Percentiles rank a stretch among this genome's conserved stretches.
Conservation (phyloP, 768 basidiomycete genomes). For the Leucocoprinus birnbaumii region DNA sequence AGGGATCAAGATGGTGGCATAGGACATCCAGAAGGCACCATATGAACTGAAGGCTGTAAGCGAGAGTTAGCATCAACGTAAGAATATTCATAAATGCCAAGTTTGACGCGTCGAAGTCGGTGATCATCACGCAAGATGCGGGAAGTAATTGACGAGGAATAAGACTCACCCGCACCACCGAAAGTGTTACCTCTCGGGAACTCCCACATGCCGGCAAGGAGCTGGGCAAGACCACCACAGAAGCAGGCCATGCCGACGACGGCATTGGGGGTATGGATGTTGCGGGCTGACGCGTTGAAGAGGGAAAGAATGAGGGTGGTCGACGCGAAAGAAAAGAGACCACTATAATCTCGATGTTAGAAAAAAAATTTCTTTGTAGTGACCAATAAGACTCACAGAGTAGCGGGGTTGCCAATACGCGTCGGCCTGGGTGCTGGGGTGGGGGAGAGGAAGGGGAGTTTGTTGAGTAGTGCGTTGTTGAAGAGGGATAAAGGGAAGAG, state of each 20-base stretch:
- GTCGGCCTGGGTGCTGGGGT: slow-evolving; percentile 23
- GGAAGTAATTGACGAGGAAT: neutral
- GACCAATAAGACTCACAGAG: slow-evolving; percentile 36
- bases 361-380: neutral
- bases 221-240: slow-evolving; percentile 81
- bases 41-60: slow-evolving; percentile 72
- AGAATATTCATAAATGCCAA: too few species aligned
- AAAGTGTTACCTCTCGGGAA: slow-evolving; percentile 69
- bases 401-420: slow-evolving; percentile 57
- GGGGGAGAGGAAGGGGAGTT: neutral
- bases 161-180: slow-evolving; percentile 65
- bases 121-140: neutral
- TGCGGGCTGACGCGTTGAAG: slow-evolving; percentile 61
- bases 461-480: slow-evolving; percentile 4
- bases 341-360: slow-evolving; percentile 35
- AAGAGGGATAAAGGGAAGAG: slow-evolving; percentile 27
- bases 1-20: slow-evolving; percentile 70
- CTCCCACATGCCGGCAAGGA: slow-evolving; percentile 91
- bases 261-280: slow-evolving; percentile 57
- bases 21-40: slow-evolving; percentile 90
- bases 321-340: slow-evolving; percentile 80
- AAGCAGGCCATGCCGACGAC: slow-evolving; percentile 87
- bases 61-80: too few species aligned
- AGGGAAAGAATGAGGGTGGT: slow-evolving; percentile 80
- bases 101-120: too few species aligned